Conservation (phyloP, 352 stramenopile genomes). For the Globisporangium camurandrum region DNA sequence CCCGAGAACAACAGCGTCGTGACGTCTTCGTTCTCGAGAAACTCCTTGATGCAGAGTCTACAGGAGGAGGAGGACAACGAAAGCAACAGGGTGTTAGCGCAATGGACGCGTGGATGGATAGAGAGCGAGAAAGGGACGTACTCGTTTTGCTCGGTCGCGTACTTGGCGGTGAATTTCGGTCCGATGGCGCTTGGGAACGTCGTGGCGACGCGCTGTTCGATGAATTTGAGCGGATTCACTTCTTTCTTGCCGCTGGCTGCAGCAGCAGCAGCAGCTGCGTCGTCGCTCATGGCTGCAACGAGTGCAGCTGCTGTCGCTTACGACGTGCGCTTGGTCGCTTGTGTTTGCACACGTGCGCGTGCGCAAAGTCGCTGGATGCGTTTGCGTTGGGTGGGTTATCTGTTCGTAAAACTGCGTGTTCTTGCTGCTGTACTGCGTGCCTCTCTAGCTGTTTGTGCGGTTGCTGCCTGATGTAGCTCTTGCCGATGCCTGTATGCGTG, state of each 20-base stretch:
- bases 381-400: too few relatives aligned
- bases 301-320: not conserved
- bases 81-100: not conserved
- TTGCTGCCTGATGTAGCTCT: too few relatives aligned
- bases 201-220: slow-evolving; percentile 73
- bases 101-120: not conserved
- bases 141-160: slow-evolving; percentile 77
- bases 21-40: slow-evolving; percentile 82
- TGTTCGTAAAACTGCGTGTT: too few relatives aligned
- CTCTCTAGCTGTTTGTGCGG: too few relatives aligned
- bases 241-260: slow-evolving; percentile 45
- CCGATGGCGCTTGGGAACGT: slow-evolving; percentile 49
- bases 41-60: slow-evolving; percentile 80
- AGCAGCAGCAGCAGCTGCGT: slow-evolving; percentile 24
- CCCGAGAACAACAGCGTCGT: slow-evolving; percentile 87
- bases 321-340: not conserved
- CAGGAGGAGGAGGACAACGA: too few relatives aligned
- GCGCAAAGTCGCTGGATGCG: too few relatives aligned
- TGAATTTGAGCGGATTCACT: slow-evolving; percentile 70
- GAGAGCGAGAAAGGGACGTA: slow-evolving; percentile 16
- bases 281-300: slow-evolving; percentile 33
- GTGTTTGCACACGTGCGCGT: too few relatives aligned
- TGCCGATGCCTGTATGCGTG: too few relatives aligned
- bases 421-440: too few relatives aligned
- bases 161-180: slow-evolving; percentile 77